Base-by-base conservation (phyloP, 2,329 filamentous ascomycete species). In the Xylaria sp. region DNA sequence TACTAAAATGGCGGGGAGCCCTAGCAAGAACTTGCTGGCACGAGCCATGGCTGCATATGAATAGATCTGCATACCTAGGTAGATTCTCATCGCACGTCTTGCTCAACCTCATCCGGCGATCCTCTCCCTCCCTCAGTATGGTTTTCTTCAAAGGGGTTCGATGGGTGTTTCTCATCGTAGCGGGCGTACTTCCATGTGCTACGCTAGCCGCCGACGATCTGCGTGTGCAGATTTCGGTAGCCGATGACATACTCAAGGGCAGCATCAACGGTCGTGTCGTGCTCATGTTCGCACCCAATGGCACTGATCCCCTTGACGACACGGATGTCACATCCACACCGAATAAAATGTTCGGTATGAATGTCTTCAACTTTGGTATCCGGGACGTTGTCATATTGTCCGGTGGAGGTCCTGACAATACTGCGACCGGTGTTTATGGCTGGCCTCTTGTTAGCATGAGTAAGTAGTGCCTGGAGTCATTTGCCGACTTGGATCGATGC, bases 211-310 rank as follows among this genome's bases (percentile, higher is more conserved):
- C 51, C 15, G 51, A 21, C 51, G 51, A 49, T 37, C 52, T 68
- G 14, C 55, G 28, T 1, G 64, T 68, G 5, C 61, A 68, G 43
- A 59, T 77, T 3, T 78, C 63, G 1, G 54, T 68, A 12, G 77
- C 49, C 19, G 35, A 55, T 5, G 58, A 51, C 21, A 58, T 70
- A 14, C 57, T 70, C 35, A 60, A 56, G 17, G 61, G 63, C 40
- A 50, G 33, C 3, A 23, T 66, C 38, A 65, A 70, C 25, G 68
- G 68, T 21, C 67, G 67, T n/a, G 63, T 70, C 23, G 65, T 70
- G n/a, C 61, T 70, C 42, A 67, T 70, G 57, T 70, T 70, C 25
- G 68, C 68, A n/a, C 68, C 68, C 8, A 65, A 61, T 59, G 68
- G 65, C 25, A 66, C 61, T 12, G 67, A 70, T 49, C 68, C 68